These are phyloP conservation scores for Hypoxylon sp. DNA, from an alignment of 2,329 filamentous ascomycete genomes.

Conservation along the genomic window DNA sequence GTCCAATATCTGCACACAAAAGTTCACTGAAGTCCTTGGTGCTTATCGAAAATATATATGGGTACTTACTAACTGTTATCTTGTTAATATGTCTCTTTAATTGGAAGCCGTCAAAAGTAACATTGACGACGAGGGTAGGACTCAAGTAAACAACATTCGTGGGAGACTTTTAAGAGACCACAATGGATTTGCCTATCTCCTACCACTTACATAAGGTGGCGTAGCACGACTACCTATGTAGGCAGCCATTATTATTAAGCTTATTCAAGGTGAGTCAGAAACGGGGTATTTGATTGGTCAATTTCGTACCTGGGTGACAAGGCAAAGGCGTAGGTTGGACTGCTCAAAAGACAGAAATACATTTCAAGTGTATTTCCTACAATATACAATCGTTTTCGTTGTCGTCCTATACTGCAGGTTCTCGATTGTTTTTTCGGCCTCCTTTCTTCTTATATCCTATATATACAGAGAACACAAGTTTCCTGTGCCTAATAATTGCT, in stretches of 20 bases:
- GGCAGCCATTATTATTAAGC: not conserved
- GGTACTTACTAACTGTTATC: not conserved
- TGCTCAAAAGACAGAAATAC: not conserved
- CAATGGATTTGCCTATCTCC: not conserved
- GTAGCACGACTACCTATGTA: not conserved
- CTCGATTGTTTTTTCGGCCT: not conserved
- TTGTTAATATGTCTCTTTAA: too few species aligned
- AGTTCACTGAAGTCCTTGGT: not conserved
- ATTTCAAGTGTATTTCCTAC: not conserved
- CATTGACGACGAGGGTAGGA: not conserved
- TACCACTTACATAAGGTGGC: not conserved
- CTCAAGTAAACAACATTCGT: not conserved
- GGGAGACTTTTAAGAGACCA: not conserved
- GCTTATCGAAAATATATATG: too few species aligned
- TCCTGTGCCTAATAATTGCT: not conserved
- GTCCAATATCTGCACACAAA: not conserved
- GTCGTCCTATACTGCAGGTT: not conserved
- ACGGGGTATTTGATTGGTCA: constrained; percentile 13
- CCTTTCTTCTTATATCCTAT: not conserved
- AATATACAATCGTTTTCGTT: not conserved
- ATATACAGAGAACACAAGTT: not conserved
- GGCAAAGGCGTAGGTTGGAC: constrained; percentile 36
- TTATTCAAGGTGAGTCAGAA: constrained; percentile 17
- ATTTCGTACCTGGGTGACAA: constrained; percentile 38
- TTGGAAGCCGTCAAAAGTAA: too few species aligned